Percentiles rank a stretch among this genome's conserved stretches.
phyloP scores from a whole-genome alignment of 2,329 filamentous ascomycete genomes.

The Stagonosporopsis vannaccii region DNA sequence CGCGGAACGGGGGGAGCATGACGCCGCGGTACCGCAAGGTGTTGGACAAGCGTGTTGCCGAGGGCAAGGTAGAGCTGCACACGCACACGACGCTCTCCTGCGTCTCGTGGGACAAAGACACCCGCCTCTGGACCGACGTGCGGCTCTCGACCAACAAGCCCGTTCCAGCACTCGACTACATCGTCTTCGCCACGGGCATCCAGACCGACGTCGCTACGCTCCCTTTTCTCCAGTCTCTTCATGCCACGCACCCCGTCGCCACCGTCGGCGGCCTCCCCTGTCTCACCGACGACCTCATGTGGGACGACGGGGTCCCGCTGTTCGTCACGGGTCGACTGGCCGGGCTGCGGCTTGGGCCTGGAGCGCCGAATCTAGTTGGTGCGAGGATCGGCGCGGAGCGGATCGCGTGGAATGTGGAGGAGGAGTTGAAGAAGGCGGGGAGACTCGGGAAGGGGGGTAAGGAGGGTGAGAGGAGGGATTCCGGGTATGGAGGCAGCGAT shows the following conservation, averaged over 20 bases:
- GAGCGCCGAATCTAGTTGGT: slow-evolving; percentile 76
- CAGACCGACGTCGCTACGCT: slow-evolving; percentile 68
- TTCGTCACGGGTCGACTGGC: slow-evolving; percentile 76
- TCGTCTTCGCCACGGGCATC: slow-evolving; percentile 79
- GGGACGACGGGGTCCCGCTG: slow-evolving; percentile 74
- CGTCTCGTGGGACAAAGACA: slow-evolving; percentile 58
- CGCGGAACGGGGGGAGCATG: slow-evolving; percentile 78
- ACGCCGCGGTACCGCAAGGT: slow-evolving; percentile 72
- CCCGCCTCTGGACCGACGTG: slow-evolving; percentile 46
- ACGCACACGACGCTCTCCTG: slow-evolving; percentile 64
- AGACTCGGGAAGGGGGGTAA: slow-evolving; percentile 24
- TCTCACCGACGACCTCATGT: slow-evolving; percentile 78
- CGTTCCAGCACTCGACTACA: slow-evolving; percentile 66
- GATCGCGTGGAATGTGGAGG: slow-evolving; percentile 73
- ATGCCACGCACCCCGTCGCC: slow-evolving; percentile 66
- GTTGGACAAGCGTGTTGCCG: slow-evolving; percentile 66
- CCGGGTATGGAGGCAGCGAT: slow-evolving; percentile 19
- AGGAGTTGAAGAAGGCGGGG: slow-evolving; percentile 54
- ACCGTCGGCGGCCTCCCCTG: slow-evolving; percentile 73
- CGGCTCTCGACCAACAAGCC: slow-evolving; percentile 60
- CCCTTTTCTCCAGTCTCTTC: slow-evolving; percentile 67
- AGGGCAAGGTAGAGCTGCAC: slow-evolving; percentile 62
- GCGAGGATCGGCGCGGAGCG: slow-evolving; percentile 76
- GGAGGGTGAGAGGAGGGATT: slow-evolving; percentile 14
- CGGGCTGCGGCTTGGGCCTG: slow-evolving; percentile 72